Evolutionary conservation across 1,284 basidiomycete species (phyloP).

Genomic region (Rhodotorula sp.): DNA sequence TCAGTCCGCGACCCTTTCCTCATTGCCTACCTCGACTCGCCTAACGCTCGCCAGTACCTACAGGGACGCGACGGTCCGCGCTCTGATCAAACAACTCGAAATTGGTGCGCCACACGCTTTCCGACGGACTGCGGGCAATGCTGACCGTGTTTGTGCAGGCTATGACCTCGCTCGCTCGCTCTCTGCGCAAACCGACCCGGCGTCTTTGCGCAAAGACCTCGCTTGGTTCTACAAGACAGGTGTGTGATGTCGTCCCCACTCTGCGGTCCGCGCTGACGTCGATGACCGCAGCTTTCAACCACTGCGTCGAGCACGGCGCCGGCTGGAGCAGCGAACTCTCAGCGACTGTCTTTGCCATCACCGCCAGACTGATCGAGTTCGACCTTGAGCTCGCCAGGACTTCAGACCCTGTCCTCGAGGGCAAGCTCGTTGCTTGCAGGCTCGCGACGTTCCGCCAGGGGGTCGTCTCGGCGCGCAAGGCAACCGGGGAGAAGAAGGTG

Average conservation of each 20-base stretch:
- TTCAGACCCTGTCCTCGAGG: background rate
- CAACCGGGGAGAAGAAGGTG: background rate
- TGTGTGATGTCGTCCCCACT: background rate
- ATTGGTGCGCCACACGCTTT: background rate
- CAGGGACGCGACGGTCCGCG: background rate
- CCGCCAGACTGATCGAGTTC: slow-evolving; percentile 10
- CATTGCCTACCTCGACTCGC: background rate
- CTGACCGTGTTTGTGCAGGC: background rate
- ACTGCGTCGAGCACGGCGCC: slow-evolving; percentile 5
- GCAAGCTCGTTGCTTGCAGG: background rate
- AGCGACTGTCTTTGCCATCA: background rate
- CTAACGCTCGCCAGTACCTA: background rate
- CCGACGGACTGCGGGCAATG: no score
- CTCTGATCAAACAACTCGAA: background rate
- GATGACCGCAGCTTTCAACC: slow-evolving; percentile 18
- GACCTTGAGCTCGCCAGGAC: background rate
- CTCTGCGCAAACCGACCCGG: background rate
- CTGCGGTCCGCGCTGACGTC: background rate
- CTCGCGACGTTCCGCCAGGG: background rate
- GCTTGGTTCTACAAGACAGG: slow-evolving; percentile 26
- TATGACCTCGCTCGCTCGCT: slow-evolving; percentile 3
- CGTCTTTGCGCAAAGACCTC: slow-evolving; percentile 9
- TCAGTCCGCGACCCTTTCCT: background rate
- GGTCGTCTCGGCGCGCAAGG: background rate
- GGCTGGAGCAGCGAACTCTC: background rate